These are phyloP conservation scores for Lactarius vividus DNA, from an alignment of 768 basidiomycete genomes.

Conservation along the genomic window DNA sequence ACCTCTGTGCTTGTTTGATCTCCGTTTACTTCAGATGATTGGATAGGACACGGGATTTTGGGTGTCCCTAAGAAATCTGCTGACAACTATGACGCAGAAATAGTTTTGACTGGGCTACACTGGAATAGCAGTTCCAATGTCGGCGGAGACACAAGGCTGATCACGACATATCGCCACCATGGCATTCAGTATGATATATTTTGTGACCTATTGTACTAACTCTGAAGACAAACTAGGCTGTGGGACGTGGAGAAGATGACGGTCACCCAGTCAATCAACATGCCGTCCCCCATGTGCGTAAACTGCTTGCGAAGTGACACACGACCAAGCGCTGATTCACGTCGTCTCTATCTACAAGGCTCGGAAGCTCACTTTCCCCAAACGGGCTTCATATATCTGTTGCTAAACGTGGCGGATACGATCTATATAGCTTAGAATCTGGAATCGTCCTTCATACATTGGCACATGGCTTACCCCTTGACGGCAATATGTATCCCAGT, in stretches of 20 bases:
- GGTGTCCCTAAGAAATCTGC: constrained; percentile 8
- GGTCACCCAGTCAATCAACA: neutral
- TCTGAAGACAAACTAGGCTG: neutral
- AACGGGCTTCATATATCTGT: neutral
- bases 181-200: neutral
- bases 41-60: neutral
- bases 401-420: neutral
- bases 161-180: constrained; percentile 3
- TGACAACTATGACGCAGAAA: neutral
- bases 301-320: no score
- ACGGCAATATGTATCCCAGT: neutral
- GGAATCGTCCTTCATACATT: constrained; percentile 1
- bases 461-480: neutral
- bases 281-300: neutral
- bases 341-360: neutral
- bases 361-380: neutral
- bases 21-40: neutral
- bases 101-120: constrained; percentile 6
- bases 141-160: neutral
- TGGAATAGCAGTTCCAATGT: neutral
- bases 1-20: no score
- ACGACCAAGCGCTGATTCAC: no score
- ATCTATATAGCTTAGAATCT: constrained; percentile 1
- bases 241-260: neutral
- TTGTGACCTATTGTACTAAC: neutral